These are phyloP conservation scores for Betula pendula DNA, from an alignment of 306 rosid genomes.

Conservation along the genomic window DNA sequence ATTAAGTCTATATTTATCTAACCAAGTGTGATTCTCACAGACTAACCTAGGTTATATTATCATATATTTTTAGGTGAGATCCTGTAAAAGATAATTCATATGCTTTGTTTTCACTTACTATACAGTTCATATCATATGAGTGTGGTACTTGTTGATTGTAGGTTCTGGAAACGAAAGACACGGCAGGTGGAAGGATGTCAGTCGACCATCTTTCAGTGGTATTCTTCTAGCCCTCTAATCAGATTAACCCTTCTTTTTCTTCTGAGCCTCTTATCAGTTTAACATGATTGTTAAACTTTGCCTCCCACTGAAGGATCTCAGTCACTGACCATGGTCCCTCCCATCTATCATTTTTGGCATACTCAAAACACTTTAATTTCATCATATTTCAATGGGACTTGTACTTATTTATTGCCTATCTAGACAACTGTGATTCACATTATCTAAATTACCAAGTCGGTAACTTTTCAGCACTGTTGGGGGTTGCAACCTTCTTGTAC, in stretches of 20 bases:
- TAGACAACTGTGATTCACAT: background rate
- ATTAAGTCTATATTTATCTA: background rate
- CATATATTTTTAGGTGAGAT: background rate
- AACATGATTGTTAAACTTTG: constrained; percentile 2
- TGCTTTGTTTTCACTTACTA: constrained; percentile 1
- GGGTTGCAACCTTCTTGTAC: background rate
- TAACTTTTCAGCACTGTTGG: constrained; percentile 11
- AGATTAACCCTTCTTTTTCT: background rate
- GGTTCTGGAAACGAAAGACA: constrained; percentile 66
- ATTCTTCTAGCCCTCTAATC: constrained; percentile 29
- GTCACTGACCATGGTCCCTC: background rate
- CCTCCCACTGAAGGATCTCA: background rate
- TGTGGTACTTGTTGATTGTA: constrained; percentile 25
- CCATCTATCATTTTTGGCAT: background rate
- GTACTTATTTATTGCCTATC: background rate
- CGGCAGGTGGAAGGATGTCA: constrained; percentile 48
- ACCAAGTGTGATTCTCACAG: background rate
- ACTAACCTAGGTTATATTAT: background rate
- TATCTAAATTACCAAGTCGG: constrained; percentile 1
- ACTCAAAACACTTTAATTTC: background rate
- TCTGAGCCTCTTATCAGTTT: background rate
- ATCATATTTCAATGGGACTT: background rate
- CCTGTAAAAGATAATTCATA: background rate
- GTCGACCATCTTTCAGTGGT: constrained; percentile 67
- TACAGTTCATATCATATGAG: background rate